A percentile compares a stretch with the other conserved stretches of the same genome.
Evolutionary conservation across 2,329 filamentous ascomycete genomes (phyloP).

Genomic region (Lojkania enalia): DNA sequence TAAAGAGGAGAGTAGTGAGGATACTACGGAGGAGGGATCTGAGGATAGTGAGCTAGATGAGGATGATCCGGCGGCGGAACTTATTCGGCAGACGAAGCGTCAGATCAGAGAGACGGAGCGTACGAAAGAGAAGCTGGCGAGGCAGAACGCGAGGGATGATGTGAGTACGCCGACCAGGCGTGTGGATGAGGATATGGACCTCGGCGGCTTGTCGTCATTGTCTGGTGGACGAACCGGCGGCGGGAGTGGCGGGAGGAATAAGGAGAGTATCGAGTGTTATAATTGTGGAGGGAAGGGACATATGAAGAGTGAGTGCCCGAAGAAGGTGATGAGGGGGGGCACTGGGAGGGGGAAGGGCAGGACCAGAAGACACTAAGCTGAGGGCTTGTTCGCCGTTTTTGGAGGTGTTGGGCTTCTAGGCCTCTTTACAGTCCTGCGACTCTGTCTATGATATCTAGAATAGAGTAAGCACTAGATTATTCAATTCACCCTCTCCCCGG

Average conservation of each 20-base stretch:
- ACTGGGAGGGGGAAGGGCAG: too few relatives aligned
- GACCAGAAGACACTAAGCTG: too few relatives aligned
- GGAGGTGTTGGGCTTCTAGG: too few relatives aligned
- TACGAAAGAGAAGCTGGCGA: slow-evolving; percentile 48
- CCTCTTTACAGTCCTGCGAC: too few relatives aligned
- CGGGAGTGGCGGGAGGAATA: slow-evolving; percentile 26
- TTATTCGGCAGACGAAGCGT: slow-evolving; percentile 52
- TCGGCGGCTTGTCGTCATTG: slow-evolving; percentile 66
- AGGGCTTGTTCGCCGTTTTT: too few relatives aligned
- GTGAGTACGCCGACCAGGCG: slow-evolving; percentile 50
- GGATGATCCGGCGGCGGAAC: slow-evolving; percentile 46
- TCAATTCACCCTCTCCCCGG: slow-evolving; percentile 33
- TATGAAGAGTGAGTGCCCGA: slow-evolving; percentile 60
- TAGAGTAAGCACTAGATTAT: too few relatives aligned
- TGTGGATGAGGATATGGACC: slow-evolving; percentile 62
- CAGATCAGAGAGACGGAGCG: slow-evolving; percentile 49
- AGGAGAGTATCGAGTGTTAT: slow-evolving; percentile 56
- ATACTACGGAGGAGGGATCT: slow-evolving; percentile 1
- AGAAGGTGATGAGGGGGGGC: slow-evolving; percentile 2
- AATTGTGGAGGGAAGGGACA: slow-evolving; percentile 66
- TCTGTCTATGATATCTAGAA: too few relatives aligned
- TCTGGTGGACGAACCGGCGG: slow-evolving; percentile 49
- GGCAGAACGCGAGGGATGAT: slow-evolving; percentile 62
- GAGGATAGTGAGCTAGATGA: slow-evolving; percentile 22
- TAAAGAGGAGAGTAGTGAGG: background rate